Percentiles rank a stretch among this genome's conserved stretches.
phyloP scores from a whole-genome alignment of 768 basidiomycete species.

The Auriscalpium microsporum region DNA sequence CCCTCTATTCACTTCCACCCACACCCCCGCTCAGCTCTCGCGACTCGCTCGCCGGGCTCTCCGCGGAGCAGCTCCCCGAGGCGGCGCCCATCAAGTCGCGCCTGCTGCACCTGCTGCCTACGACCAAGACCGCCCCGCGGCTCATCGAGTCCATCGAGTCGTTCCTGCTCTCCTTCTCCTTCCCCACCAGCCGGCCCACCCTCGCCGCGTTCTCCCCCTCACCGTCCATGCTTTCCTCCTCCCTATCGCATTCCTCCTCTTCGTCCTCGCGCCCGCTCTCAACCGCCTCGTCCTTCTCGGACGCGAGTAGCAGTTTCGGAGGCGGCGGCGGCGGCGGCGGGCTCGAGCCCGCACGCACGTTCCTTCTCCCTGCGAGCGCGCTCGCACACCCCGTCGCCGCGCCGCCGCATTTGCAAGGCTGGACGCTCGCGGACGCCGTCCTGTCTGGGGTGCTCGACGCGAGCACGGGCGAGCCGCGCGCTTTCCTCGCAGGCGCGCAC shows the following conservation, averaged over 20 bases:
- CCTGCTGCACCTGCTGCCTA: conserved; percentile 26
- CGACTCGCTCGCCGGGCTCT: conserved; percentile 12
- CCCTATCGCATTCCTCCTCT: conserved; percentile 1
- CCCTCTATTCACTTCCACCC: conserved; percentile 16
- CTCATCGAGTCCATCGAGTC: conserved; percentile 28
- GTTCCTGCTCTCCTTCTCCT: conserved; percentile 29
- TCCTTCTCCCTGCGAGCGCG: conserved; percentile 5
- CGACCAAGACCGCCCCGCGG: conserved; percentile 12
- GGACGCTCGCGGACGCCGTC: conserved; percentile 27
- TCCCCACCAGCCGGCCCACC: conserved; percentile 10
- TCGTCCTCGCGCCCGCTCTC: background rate
- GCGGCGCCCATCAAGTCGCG: conserved; percentile 16
- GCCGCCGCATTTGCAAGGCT: conserved; percentile 16
- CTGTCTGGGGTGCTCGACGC: conserved; percentile 28
- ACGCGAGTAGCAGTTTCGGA: background rate
- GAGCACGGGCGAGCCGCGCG: conserved; percentile 13
- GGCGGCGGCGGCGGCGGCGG: background rate
- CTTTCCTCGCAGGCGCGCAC: conserved; percentile 18
- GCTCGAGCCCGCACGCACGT: conserved; percentile 1
- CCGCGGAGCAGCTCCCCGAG: background rate
- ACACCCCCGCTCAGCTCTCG: conserved; percentile 14
- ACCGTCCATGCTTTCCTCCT: conserved; percentile 14
- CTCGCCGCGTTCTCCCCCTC: background rate
- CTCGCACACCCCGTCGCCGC: conserved; percentile 7
- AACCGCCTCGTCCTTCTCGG: background rate